phyloP scores from a whole-genome alignment of 2,329 filamentous ascomycete species.

The Clarireedia hainanense region DNA sequence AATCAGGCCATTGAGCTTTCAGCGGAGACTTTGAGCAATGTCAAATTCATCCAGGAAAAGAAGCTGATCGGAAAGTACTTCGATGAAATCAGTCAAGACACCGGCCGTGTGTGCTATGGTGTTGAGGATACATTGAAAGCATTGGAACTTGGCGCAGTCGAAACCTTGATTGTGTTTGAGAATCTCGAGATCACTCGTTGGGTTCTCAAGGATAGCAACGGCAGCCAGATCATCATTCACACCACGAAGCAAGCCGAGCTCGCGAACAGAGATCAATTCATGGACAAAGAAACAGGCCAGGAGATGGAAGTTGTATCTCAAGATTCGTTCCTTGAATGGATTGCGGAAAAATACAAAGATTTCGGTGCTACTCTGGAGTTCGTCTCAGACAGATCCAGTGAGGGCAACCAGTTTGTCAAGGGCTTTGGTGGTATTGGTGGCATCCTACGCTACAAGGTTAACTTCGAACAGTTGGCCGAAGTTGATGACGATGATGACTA shows the following conservation, averaged over 20 bases:
- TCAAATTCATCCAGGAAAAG: slow-evolving; percentile 99
- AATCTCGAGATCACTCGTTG: slow-evolving; percentile 93
- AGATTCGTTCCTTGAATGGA: slow-evolving; percentile 97
- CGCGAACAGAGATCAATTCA: slow-evolving; percentile 70
- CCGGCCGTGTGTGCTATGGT: slow-evolving; percentile 94
- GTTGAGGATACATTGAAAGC: slow-evolving; percentile 97
- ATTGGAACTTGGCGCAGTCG: slow-evolving; percentile 87
- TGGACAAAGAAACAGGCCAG: slow-evolving; percentile 91
- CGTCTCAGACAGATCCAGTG: slow-evolving; percentile 92
- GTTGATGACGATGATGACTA: slow-evolving; percentile 88
- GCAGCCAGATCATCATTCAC: slow-evolving; percentile 69
- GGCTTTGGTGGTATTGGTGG: slow-evolving; percentile 98
- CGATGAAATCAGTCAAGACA: slow-evolving; percentile 97
- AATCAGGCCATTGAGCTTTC: slow-evolving; percentile 98
- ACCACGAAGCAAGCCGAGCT: slow-evolving; percentile 80
- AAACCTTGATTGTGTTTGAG: slow-evolving; percentile 93
- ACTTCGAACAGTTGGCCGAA: slow-evolving; percentile 97
- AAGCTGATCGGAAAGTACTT: slow-evolving; percentile 99
- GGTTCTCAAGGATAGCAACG: slow-evolving; percentile 73
- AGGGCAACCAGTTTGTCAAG: slow-evolving; percentile 99
- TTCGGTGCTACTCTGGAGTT: slow-evolving; percentile 95
- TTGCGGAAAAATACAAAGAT: slow-evolving; percentile 96
- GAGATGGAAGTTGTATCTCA: slow-evolving; percentile 93
- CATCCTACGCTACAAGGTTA: slow-evolving; percentile 98
- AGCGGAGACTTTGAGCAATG: slow-evolving; percentile 91